Conservation (phyloP, 257 asterid genomes). For the Plectranthus barbatus region DNA sequence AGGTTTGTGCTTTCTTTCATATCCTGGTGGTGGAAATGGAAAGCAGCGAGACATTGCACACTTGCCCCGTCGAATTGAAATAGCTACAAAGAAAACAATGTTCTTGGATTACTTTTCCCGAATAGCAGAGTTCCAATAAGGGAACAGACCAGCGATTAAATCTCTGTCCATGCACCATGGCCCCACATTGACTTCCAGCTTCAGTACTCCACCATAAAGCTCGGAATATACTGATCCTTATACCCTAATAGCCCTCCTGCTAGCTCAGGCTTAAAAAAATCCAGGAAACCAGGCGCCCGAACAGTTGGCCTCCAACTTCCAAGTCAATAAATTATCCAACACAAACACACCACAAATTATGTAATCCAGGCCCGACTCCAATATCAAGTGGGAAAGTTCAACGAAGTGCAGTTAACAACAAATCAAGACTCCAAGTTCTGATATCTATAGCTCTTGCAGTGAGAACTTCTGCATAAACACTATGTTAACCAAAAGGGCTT, state of each 20-base stretch:
- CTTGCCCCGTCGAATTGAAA: slow-evolving; percentile 22
- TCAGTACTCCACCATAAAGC: slow-evolving; percentile 30
- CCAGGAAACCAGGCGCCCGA: slow-evolving; percentile 10
- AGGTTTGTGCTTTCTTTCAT: slow-evolving; percentile 56
- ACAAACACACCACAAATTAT: not conserved
- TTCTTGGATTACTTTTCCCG: slow-evolving; percentile 31
- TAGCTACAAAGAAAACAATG: slow-evolving; percentile 17
- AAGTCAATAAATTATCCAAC: slow-evolving; percentile 1
- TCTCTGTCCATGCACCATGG: slow-evolving; percentile 64
- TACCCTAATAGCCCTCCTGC: slow-evolving; percentile 9
- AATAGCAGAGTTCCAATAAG: slow-evolving; percentile 39
- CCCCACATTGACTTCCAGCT: slow-evolving; percentile 53
- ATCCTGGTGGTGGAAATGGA: slow-evolving; percentile 94
- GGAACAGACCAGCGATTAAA: slow-evolving; percentile 39
- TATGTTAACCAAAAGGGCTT: slow-evolving; percentile 11
- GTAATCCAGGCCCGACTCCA: slow-evolving; percentile 1
- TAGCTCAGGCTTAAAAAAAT: not conserved
- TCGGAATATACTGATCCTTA: slow-evolving; percentile 11
- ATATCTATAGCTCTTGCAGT: slow-evolving; percentile 6
- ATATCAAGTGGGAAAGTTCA: slow-evolving; percentile 2
- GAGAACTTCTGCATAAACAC: slow-evolving; percentile 9
- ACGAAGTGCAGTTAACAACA: slow-evolving; percentile 7
- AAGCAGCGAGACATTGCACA: slow-evolving; percentile 96
- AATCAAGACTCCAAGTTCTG: slow-evolving; percentile 13
- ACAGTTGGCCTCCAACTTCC: slow-evolving; percentile 9